Base-by-base conservation (phyloP, 495 filamentous ascomycete species). In the Hapsidospora chrysogenum region DNA sequence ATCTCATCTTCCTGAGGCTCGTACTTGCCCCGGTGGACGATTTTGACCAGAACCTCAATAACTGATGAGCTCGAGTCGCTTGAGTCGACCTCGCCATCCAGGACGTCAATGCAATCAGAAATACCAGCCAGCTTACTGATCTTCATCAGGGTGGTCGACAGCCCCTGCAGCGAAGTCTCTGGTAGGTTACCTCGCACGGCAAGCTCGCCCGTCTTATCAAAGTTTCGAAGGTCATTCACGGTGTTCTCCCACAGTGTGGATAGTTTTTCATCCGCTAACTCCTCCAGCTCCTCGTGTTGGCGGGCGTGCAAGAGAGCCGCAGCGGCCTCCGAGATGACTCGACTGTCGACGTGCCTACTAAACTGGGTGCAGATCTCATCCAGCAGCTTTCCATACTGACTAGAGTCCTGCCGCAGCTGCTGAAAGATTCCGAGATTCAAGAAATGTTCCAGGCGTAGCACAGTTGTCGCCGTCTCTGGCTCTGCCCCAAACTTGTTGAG, bases 291-390 rank as follows among this genome's bases (percentile, higher is more conserved):
- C 41, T 87, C 83, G 36, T 80, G 87, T 38, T 69, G 75, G 36
- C 78, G 76, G 9, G 86, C 85, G 49, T 93, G 86, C 15, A 92
- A 53, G 20, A 97, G 68, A 10, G 85, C 83, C 10, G 74, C 64
- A 10, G 75, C 78, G 16, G 84, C 85, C 52, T 94, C 85, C 4
- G 71, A 68, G n/a, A 97, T 61, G 5, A 97, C 85, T 26, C 72
- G 68, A 32, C 80, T 73, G 43, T 92, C 79, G 4, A 80, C 80
- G 47, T 97, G 89, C 0, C 84, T 76, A 31, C 86, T 70, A 54
- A 96, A 96, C 48, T 96, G 89, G 39, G 78, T 80, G 43, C 81
- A 84, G 46, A 96, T 87, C 43, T 96, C 87, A 41, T 92, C 89
- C 1, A 97, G 63, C 15, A 96, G 57, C 10, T 83, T 72, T 0